These are phyloP conservation scores for Rauvolfia tetraphylla DNA, from an alignment of 257 asterid species.

Conservation along the genomic window DNA sequence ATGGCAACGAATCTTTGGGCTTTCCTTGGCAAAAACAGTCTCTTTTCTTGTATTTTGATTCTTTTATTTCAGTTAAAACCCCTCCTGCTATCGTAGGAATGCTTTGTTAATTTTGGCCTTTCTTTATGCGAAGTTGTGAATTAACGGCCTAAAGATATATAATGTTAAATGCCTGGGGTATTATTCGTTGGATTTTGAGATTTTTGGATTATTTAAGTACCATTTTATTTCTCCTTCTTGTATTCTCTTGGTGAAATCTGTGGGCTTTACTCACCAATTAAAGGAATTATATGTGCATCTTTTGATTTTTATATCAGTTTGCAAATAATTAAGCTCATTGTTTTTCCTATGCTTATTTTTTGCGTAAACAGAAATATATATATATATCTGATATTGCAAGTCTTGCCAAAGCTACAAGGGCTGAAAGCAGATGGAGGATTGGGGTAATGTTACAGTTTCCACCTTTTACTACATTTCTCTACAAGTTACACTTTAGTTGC, in stretches of 20 bases:
- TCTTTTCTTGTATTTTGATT: background rate
- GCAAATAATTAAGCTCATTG: background rate
- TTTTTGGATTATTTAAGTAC: background rate
- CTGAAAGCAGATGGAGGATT: conserved; percentile 60
- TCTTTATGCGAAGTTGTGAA: background rate
- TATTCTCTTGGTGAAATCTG: background rate
- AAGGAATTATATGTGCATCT: background rate
- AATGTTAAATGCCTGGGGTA: background rate
- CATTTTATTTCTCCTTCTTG: background rate
- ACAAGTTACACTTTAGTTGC: background rate
- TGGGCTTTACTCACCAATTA: background rate
- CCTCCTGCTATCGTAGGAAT: background rate
- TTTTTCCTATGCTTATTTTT: background rate
- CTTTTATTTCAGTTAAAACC: background rate
- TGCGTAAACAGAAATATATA: background rate
- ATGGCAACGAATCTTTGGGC: background rate
- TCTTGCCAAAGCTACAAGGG: conserved; percentile 17
- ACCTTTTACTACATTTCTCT: background rate
- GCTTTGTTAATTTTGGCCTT: background rate
- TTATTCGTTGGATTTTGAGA: background rate
- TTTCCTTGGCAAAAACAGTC: background rate
- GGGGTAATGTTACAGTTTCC: conserved; percentile 48
- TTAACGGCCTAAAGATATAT: background rate
- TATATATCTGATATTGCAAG: conserved; percentile 9
- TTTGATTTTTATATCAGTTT: background rate